Evolutionary conservation across 768 basidiomycete genomes (phyloP).

Genomic region (Austroboletus festivus): DNA sequence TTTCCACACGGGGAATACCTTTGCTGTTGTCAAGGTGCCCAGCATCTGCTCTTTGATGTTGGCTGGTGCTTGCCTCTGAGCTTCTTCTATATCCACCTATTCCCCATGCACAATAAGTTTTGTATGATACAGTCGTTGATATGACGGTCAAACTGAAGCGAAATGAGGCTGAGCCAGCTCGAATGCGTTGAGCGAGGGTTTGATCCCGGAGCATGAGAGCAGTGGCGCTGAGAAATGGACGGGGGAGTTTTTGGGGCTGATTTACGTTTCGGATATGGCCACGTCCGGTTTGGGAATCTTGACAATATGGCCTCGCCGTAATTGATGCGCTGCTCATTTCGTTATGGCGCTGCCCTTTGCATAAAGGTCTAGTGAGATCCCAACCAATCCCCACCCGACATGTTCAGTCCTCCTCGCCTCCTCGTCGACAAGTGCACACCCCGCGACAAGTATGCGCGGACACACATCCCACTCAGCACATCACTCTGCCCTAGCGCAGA

Average conservation of each 20-base stretch:
- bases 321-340: constrained; percentile 7
- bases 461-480: constrained; percentile 27
- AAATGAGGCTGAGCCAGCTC: constrained; percentile 11
- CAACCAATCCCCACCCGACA: constrained; percentile 3
- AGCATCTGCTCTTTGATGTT: constrained; percentile 16
- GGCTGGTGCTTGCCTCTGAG: constrained; percentile 14
- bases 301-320: constrained; percentile 18
- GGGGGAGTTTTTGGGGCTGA: constrained; percentile 8
- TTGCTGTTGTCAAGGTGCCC: constrained; percentile 28
- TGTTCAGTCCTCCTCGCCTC: constrained; percentile 25
- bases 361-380: constrained; percentile 23
- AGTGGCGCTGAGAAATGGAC: too few species aligned
- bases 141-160: constrained; percentile 18
- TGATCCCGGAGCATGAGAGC: neutral
- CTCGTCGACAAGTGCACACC: constrained; percentile 34
- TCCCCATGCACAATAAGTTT: constrained; percentile 13
- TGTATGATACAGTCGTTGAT: constrained; percentile 11
- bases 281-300: constrained; percentile 2
- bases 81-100: constrained; percentile 26
- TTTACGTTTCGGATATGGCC: constrained; percentile 27
- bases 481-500: constrained; percentile 28
- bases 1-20: constrained; percentile 7
- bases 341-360: constrained; percentile 14
- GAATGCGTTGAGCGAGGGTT: constrained; percentile 1
- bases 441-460: constrained; percentile 33